These are phyloP conservation scores for Tirmania nivea DNA, from an alignment of 495 filamentous ascomycete species.

Conservation along the genomic window DNA sequence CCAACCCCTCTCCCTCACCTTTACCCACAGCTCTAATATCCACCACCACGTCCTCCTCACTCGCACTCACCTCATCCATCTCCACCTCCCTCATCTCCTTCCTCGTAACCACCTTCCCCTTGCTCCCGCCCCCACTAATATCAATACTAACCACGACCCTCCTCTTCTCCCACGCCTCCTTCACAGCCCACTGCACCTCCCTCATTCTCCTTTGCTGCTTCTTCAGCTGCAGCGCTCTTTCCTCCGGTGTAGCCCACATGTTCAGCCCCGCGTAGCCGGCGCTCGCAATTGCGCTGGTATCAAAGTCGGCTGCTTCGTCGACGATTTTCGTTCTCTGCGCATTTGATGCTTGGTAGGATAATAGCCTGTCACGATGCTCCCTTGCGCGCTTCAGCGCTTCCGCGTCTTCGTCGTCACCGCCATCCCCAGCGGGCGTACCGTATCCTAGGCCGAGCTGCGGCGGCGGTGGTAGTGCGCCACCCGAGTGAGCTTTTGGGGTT, in stretches of 20 bases:
- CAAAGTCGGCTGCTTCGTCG: constrained; percentile 88
- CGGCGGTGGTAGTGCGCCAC: constrained; percentile 10
- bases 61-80: constrained; percentile 27
- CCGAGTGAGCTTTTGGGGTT: constrained; percentile 27
- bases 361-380: constrained; percentile 61
- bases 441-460: neutral
- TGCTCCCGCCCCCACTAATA: constrained; percentile 27
- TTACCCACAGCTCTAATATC: constrained; percentile 6
- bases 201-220: constrained; percentile 69
- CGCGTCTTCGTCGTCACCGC: constrained; percentile 23
- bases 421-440: constrained; percentile 17
- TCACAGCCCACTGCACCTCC: constrained; percentile 75
- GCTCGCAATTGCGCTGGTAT: constrained; percentile 34
- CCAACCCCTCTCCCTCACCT: constrained; percentile 1
- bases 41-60: constrained; percentile 22
- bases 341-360: constrained; percentile 73
- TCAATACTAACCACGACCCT: constrained; percentile 73
- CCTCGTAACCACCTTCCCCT: constrained; percentile 28
- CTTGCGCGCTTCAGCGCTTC: constrained; percentile 33
- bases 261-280: constrained; percentile 27
- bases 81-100: constrained; percentile 47
- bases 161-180: constrained; percentile 86
- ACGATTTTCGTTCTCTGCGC: constrained; percentile 68
- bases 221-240: constrained; percentile 72
- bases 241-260: constrained; percentile 73